Evolutionary conservation across 2,329 filamentous ascomycete species (phyloP).

Genomic region (Aspergillus fijiensis): DNA sequence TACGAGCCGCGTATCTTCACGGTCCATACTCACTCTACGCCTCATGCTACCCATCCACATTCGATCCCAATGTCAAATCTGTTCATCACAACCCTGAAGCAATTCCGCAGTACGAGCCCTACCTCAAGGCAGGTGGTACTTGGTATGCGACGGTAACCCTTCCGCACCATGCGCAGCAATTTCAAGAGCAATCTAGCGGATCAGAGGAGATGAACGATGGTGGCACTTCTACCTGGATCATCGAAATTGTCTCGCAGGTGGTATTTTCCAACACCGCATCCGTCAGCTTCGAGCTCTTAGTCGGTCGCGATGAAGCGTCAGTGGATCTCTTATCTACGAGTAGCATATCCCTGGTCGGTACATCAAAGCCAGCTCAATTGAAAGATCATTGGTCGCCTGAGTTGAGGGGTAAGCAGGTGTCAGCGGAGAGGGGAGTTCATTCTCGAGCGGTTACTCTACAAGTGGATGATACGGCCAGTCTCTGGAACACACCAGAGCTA

Average conservation of each 20-base stretch:
- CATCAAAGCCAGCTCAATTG: constrained; percentile 65
- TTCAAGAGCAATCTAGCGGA: constrained; percentile 32
- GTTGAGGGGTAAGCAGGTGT: constrained; percentile 54
- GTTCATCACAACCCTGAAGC: constrained; percentile 69
- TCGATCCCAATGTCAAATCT: constrained; percentile 78
- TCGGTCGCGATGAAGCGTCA: constrained; percentile 83
- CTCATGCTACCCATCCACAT: constrained; percentile 78
- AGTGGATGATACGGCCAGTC: constrained; percentile 80
- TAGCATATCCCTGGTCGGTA: constrained; percentile 51
- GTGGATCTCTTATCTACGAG: constrained; percentile 65
- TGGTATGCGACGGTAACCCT: constrained; percentile 81
- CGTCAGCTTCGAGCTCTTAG: constrained; percentile 81
- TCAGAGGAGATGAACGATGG: constrained; percentile 33
- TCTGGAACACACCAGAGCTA: constrained; percentile 91
- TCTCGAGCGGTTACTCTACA: constrained; percentile 75
- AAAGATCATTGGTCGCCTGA: constrained; percentile 71
- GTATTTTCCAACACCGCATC: constrained; percentile 87
- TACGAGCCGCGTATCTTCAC: constrained; percentile 93
- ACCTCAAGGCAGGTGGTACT: constrained; percentile 87
- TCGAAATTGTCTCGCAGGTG: constrained; percentile 89
- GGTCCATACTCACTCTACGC: constrained; percentile 91
- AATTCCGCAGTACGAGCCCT: constrained; percentile 88
- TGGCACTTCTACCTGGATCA: constrained; percentile 74
- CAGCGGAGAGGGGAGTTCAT: constrained; percentile 73
- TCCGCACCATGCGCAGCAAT: constrained; percentile 72